A percentile compares a stretch with the other conserved stretches of the same genome.
Conservation (phyloP, 768 basidiomycete species). For the Gloeostereum incarnatum region DNA sequence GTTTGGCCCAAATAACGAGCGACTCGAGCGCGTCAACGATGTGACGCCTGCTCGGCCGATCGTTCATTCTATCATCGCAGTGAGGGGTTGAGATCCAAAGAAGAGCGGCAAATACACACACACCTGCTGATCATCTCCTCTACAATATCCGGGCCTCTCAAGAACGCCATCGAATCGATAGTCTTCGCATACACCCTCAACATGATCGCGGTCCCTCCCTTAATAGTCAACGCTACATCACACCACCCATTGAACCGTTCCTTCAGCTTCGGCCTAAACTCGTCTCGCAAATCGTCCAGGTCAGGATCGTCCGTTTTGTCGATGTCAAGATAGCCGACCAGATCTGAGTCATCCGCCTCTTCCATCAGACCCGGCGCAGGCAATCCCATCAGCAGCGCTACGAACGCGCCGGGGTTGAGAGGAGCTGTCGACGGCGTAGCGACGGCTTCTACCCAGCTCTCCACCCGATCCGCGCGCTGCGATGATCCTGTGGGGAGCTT, state of each 20-base stretch:
- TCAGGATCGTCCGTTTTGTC: conserved; percentile 46
- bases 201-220: conserved; percentile 26
- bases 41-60: conserved; percentile 44
- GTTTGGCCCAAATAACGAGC: conserved; percentile 38
- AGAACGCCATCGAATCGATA: conserved; percentile 46
- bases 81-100: background rate
- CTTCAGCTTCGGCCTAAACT: conserved; percentile 49
- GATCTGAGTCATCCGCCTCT: conserved; percentile 19
- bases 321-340: no score
- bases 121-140: conserved; percentile 49
- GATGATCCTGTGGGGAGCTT: conserved; percentile 16
- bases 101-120: conserved; percentile 10
- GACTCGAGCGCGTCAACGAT: conserved; percentile 42
- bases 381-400: conserved; percentile 39
- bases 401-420: conserved; percentile 31
- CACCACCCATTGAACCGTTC: conserved; percentile 52
- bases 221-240: conserved; percentile 25
- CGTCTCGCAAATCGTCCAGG: conserved; percentile 49
- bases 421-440: conserved; percentile 22
- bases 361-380: conserved; percentile 24
- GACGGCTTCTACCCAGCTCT: conserved; percentile 33
- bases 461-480: conserved; percentile 24
- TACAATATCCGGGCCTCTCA: conserved; percentile 39
- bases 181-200: conserved; percentile 33
- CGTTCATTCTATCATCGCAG: conserved; percentile 29